Base-by-base conservation (phyloP, 192 early-diverging fungal genomes). In the Spinellus fusiger region DNA sequence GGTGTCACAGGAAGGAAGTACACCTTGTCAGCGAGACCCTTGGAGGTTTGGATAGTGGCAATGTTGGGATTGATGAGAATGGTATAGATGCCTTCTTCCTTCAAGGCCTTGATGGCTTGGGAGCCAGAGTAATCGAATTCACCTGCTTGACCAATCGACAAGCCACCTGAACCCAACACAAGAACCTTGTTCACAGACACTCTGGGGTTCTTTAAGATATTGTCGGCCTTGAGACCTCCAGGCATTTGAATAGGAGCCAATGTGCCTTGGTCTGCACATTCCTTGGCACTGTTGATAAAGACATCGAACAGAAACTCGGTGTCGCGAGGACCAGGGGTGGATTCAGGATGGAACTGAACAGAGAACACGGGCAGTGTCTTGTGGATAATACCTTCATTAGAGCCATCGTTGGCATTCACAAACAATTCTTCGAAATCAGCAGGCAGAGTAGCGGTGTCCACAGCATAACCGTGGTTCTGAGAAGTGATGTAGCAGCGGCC, bases 301-400 rank as follows among this genome's bases (percentile, higher is more conserved):
- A 93, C 83, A 70, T 99, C 96, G 66, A 99, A 99, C 47, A 99
- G 78, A 65, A 88, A 93, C 71, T 99, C 96, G 22, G 96, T 96
- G 67, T 99, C 96, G 70, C 91, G 88, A 26, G 96, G 96, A 44
- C 96, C 96, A 9, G 96, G 92, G 22, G 86, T 88, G 9, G 92
- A 90, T 77, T 99, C 96, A 20, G 96, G 96, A 80, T 99, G 96
- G 84, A 99, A 99, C 79, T 99, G 96, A 6, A 99, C 96, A 58
- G 89, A 91, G 74, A 96, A 99, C 75, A 91, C 93, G 26, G 96
- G 96, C 16, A 95, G 72, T 13, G 85, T 77, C 38, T 79, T 86
- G 80, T 96, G 91, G 68, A 91, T 86, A 66, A 99, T 96, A 54
- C 96, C 96, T 77, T 99, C 96, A 86, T 99, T 99, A 20, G 95